These are phyloP conservation scores for Lentinula edodes DNA, from an alignment of 768 basidiomycete species.

Conservation along the genomic window DNA sequence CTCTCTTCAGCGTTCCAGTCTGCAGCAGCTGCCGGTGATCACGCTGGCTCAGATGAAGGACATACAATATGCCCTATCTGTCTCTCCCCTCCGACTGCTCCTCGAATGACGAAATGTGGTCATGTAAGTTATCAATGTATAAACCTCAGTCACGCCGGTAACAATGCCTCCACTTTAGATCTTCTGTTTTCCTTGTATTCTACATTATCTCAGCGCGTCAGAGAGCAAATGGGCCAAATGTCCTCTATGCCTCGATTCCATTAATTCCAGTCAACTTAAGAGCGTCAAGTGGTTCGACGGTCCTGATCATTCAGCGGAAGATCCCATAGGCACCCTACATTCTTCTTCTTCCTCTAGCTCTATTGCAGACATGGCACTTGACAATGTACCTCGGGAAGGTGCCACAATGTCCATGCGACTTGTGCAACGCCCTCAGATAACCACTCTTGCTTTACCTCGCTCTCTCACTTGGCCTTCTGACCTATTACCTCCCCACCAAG, in stretches of 20 bases:
- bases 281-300: conserved; percentile 86
- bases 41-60: conserved; percentile 45
- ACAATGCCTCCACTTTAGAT: conserved; percentile 42
- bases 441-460: conserved; percentile 89
- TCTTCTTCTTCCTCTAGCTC: conserved; percentile 44
- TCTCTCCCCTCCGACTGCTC: conserved; percentile 82
- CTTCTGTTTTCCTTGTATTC: conserved; percentile 91
- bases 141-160: conserved; percentile 1
- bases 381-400: conserved; percentile 43
- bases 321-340: conserved; percentile 21
- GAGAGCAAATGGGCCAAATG: conserved; percentile 90
- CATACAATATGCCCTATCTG: conserved; percentile 90
- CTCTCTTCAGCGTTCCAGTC: conserved; percentile 71
- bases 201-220: conserved; percentile 83
- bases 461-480: conserved; percentile 94
- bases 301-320: conserved; percentile 26
- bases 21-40: conserved; percentile 43
- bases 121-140: conserved; percentile 61
- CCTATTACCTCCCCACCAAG: conserved; percentile 83
- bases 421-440: conserved; percentile 89
- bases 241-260: conserved; percentile 93
- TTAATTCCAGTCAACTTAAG: conserved; percentile 88
- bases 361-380: conserved; percentile 25
- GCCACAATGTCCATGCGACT: conserved; percentile 78
- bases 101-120: conserved; percentile 95